phyloP scores from a whole-genome alignment of 345 rosid species.

The Melaleuca quinquenervia region DNA sequence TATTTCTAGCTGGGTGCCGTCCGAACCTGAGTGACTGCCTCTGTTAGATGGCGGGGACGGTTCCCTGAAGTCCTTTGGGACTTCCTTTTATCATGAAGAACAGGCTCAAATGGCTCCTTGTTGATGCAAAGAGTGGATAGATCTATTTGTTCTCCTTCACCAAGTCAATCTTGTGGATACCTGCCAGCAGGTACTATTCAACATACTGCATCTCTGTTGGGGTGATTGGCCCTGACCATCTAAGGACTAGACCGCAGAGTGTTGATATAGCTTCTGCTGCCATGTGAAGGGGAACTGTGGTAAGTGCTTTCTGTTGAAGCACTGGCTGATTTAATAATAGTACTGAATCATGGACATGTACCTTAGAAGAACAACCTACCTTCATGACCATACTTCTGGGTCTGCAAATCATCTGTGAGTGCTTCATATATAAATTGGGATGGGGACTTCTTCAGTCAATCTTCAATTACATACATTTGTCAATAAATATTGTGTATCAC shows the following conservation, averaged over 20 bases:
- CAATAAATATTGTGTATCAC: background rate
- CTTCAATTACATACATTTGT: constrained; percentile 11
- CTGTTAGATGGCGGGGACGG: constrained; percentile 20
- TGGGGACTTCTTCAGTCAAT: constrained; percentile 22
- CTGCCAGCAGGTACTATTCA: constrained; percentile 47
- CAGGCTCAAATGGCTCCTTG: constrained; percentile 29
- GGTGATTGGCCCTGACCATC: constrained; percentile 66
- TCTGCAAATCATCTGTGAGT: constrained; percentile 26
- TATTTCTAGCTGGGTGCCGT: constrained; percentile 43
- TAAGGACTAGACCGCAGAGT: constrained; percentile 38
- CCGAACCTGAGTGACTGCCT: constrained; percentile 32
- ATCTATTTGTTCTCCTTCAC: constrained; percentile 33
- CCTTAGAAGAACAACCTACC: constrained; percentile 14
- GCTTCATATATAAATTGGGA: constrained; percentile 33
- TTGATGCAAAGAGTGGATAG: constrained; percentile 40
- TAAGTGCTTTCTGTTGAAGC: constrained; percentile 39
- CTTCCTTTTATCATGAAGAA: constrained; percentile 21
- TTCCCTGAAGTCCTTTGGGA: constrained; percentile 29
- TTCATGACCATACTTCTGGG: constrained; percentile 53
- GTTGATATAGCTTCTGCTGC: constrained; percentile 67
- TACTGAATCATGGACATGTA: background rate
- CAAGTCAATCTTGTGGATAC: constrained; percentile 52
- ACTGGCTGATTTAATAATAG: background rate
- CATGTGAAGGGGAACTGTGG: constrained; percentile 45
- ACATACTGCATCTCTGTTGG: constrained; percentile 51